Evolutionary conservation across 345 rosid species (phyloP).

Genomic region (Eucalyptus erythrocorys): DNA sequence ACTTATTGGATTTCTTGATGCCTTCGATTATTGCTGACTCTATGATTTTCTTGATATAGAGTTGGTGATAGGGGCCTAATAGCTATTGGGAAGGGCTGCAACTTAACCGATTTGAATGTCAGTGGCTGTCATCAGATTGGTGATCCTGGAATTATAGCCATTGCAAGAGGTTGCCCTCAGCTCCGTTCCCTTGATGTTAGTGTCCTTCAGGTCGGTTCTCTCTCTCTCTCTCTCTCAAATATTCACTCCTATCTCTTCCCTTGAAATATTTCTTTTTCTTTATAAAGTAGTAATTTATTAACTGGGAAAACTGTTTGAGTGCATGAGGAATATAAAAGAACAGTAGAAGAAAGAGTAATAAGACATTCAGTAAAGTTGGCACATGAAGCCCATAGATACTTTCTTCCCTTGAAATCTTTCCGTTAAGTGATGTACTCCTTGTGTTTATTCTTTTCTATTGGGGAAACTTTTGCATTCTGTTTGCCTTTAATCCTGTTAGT

Average conservation of each 20-base stretch:
- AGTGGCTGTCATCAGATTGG: conserved; percentile 83
- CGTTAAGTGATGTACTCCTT: neutral
- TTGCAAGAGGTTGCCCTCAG: conserved; percentile 77
- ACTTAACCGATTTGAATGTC: conserved; percentile 62
- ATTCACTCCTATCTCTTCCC: neutral
- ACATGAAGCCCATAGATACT: neutral
- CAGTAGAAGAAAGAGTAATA: neutral
- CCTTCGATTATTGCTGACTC: neutral
- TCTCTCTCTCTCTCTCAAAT: neutral
- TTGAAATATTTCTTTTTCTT: neutral
- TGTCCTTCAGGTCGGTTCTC: conserved; percentile 57
- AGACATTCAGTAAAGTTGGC: neutral
- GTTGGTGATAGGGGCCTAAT: conserved; percentile 76
- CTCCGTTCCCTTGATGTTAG: conserved; percentile 73
- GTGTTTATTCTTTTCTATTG: neutral
- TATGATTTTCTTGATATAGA: conserved; percentile 14
- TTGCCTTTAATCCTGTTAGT: neutral
- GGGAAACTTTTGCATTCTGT: neutral
- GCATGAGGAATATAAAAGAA: neutral
- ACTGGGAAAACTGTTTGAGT: neutral
- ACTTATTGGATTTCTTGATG: neutral
- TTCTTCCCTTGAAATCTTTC: neutral
- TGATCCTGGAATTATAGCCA: conserved; percentile 73
- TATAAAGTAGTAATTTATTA: neutral
- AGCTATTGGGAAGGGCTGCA: conserved; percentile 70